Percentiles rank a stretch among this genome's conserved stretches.
Conservation (phyloP, 164 flowering plant genomes). For the Vitis vinifera region DNA sequence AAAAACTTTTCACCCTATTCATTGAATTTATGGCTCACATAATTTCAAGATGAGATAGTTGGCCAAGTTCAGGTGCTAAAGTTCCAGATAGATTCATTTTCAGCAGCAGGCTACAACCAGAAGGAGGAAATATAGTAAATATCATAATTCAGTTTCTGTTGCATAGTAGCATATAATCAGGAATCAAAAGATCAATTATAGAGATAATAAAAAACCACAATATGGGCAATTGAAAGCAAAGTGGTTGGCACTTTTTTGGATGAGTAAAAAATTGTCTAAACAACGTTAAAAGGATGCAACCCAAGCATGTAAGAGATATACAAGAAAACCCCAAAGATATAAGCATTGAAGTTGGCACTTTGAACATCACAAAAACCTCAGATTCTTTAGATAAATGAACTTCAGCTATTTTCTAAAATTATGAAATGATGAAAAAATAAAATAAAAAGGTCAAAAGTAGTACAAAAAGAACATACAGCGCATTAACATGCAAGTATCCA, state of each 20-base stretch:
- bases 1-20: background rate
- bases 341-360: background rate
- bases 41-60: constrained; percentile 39
- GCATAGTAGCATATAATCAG: background rate
- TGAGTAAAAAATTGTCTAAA: too few species aligned
- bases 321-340: too few species aligned
- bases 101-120: constrained; percentile 51
- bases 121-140: background rate
- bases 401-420: background rate
- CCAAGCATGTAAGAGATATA: too few species aligned
- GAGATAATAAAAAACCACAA: background rate
- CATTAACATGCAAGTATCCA: constrained; percentile 62
- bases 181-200: background rate
- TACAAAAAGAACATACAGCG: constrained; percentile 47
- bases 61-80: constrained; percentile 64
- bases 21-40: constrained; percentile 46
- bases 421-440: background rate
- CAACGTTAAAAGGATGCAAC: too few species aligned
- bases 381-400: background rate
- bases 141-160: background rate
- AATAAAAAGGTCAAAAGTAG: constrained; percentile 1
- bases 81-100: constrained; percentile 64
- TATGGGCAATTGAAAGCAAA: too few species aligned
- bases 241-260: too few species aligned
- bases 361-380: background rate